These are phyloP conservation scores for Tetradesmus obliquus DNA, from an alignment of 139 green algal species.

Conservation along the genomic window DNA sequence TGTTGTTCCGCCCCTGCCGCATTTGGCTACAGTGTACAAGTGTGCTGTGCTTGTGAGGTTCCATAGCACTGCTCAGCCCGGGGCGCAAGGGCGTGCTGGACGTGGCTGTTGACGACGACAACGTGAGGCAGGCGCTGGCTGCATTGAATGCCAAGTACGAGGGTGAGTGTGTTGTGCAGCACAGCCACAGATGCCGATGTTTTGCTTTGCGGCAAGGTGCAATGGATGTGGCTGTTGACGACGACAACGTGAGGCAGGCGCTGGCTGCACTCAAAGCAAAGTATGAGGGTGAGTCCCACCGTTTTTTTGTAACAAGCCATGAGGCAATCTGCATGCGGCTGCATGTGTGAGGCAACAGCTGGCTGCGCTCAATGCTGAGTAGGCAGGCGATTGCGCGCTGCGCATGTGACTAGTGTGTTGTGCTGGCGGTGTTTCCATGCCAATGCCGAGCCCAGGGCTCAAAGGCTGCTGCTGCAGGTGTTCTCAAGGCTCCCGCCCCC, in stretches of 20 bases:
- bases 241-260: slow-evolving; percentile 31
- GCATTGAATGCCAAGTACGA: slow-evolving; percentile 79
- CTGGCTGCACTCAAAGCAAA: slow-evolving; percentile 80
- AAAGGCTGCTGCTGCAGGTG: not conserved
- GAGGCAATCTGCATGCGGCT: not conserved
- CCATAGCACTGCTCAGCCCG: too few relatives aligned
- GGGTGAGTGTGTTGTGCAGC: not conserved
- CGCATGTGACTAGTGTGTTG: too few relatives aligned
- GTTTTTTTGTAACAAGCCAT: too few relatives aligned
- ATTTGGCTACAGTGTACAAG: too few relatives aligned
- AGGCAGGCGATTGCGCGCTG: not conserved
- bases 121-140: slow-evolving; percentile 51
- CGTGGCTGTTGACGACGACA: slow-evolving; percentile 44
- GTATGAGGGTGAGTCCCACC: slow-evolving; percentile 3
- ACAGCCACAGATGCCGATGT: too few relatives aligned
- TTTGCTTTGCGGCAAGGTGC: too few relatives aligned
- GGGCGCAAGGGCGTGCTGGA: slow-evolving; percentile 60
- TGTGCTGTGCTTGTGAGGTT: not conserved
- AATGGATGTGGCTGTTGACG: slow-evolving; percentile 58
- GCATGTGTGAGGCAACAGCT: slow-evolving; percentile 65
- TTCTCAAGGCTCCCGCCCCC: slow-evolving; percentile 71
- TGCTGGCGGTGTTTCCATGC: not conserved
- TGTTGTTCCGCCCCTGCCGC: too few relatives aligned
- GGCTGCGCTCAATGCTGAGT: slow-evolving; percentile 76
- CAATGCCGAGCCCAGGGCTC: too few relatives aligned